Evolutionary conservation across 257 asterid species (phyloP), one percentile per base, ranked within the genome.

Genomic region (Datura wrightii): DNA sequence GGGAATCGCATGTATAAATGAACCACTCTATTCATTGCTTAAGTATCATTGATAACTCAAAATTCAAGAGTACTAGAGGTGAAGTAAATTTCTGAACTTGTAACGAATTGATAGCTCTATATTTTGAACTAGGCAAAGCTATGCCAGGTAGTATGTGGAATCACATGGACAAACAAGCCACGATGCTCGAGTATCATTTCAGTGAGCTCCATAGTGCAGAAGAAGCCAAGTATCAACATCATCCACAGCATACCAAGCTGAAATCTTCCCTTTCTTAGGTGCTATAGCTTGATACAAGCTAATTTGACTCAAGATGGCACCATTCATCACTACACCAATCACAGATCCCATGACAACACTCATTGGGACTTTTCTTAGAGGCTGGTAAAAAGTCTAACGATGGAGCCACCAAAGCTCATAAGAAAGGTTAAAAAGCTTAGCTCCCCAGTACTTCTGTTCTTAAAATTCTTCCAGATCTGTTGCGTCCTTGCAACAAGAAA

Each of bases 391-490:
- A 94, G 97, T 86, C 99, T 91, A 82, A 91, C 98, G 91, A 87
- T 87, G 53, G 97, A 96, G 79, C 97, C 98, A 24, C 65, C 97
- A 58, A 89, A 94, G 89, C 94, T 96, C 98, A 96, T 94, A 31
- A 94, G 88, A 42, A 93, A 93, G 56, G 99, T 96, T 86, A 94
- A 86, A 79, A 92, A 91, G 91, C 98, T 96, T 83, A 96, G 98
- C 90, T 96, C 97, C 86, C 98, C 99, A 1, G 97, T 96, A 84
- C 98, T 90, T 86, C 93, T 93, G 85, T 92, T 96, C 98, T 93
- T 93, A 85, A 90, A 91, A 89, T 91, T 94, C 83, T 90, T 85
- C 92, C 91, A 87, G 65, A 94, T 96, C 86, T 96, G 98, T 72
- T 97, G 99, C 81, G 94, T 88, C 87, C 98, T 91, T 48, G 99